These are phyloP conservation scores for Inonotus hispidus DNA, from an alignment of 1,284 basidiomycete species.

Conservation along the genomic window DNA sequence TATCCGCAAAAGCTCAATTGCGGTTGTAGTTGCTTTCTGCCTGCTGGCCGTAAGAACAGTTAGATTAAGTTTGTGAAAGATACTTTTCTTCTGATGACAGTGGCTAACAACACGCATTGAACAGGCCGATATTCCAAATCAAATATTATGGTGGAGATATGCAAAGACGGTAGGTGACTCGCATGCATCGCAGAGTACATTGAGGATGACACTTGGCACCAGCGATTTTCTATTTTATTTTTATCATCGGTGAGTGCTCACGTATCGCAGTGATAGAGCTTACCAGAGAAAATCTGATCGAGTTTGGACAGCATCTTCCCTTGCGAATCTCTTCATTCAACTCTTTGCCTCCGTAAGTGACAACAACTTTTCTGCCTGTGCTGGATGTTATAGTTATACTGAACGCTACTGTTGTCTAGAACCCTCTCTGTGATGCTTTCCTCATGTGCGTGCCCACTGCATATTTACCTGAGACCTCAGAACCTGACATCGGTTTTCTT, in stretches of 20 bases:
- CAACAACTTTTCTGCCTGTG: background rate
- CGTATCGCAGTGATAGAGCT: background rate
- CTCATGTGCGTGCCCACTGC: background rate
- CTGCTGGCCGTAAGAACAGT: background rate
- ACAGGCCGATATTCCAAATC: background rate
- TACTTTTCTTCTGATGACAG: background rate
- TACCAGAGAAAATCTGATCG: background rate
- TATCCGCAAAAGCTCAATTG: background rate
- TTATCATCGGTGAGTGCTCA: constrained; percentile 2
- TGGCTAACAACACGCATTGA: background rate
- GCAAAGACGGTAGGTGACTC: constrained; percentile 1
- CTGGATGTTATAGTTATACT: background rate
- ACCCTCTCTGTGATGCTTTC: constrained; percentile 5
- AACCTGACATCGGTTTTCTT: too few species aligned
- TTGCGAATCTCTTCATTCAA: constrained; percentile 8
- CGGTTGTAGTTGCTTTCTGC: constrained; percentile 1
- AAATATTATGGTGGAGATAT: constrained; percentile 3
- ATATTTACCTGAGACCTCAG: background rate
- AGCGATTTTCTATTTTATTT: constrained; percentile 5
- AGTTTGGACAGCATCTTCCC: background rate
- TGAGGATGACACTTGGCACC: background rate
- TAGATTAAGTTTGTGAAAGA: background rate
- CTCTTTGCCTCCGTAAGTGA: constrained; percentile 12
- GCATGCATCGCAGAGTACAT: background rate
- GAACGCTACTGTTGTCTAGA: background rate